Percentiles rank a stretch among this genome's conserved stretches.
Conservation (phyloP, 139 green algal species). For the Picochlorum sp. region DNA sequence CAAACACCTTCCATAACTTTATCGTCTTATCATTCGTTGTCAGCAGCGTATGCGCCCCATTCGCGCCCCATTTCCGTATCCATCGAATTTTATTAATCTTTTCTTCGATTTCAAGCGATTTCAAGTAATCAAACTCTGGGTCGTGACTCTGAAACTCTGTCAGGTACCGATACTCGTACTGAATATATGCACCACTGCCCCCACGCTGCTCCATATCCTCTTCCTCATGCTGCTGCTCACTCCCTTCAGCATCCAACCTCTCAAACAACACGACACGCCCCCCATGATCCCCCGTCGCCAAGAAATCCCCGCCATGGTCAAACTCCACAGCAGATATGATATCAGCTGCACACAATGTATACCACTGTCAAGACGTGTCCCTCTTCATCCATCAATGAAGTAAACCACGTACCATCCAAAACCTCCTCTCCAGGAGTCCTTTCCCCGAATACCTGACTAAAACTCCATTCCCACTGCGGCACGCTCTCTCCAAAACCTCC, state of each 20-base stretch:
- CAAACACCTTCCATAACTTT: slow-evolving; percentile 96
- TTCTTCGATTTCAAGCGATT: slow-evolving; percentile 98
- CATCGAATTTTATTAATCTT: slow-evolving; percentile 99
- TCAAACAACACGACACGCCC: slow-evolving; percentile 97
- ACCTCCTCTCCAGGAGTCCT: slow-evolving; percentile 86
- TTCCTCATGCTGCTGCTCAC: neutral
- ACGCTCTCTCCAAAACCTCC: neutral
- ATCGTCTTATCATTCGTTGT: slow-evolving; percentile 98
- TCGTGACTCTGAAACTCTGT: slow-evolving; percentile 99
- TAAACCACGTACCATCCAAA: slow-evolving; percentile 70
- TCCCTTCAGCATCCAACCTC: slow-evolving; percentile 21
- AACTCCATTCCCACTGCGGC: slow-evolving; percentile 72
- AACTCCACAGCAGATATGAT: slow-evolving; percentile 99
- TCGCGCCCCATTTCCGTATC: slow-evolving; percentile 38
- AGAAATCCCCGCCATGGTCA: slow-evolving; percentile 76
- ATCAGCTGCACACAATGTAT: slow-evolving; percentile 69
- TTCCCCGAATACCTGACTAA: slow-evolving; percentile 96
- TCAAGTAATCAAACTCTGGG: slow-evolving; percentile 99
- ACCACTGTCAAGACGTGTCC: neutral
- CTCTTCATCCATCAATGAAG: neutral
- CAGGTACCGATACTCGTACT: slow-evolving; percentile 86
- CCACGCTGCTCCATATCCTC: slow-evolving; percentile 19
- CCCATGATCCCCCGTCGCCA: slow-evolving; percentile 93
- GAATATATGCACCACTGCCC: slow-evolving; percentile 15
- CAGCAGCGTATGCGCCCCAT: slow-evolving; percentile 22